Evolutionary conservation across 2,329 filamentous ascomycete species (phyloP).

Genomic region (Fonsecaea pedrosoi): DNA sequence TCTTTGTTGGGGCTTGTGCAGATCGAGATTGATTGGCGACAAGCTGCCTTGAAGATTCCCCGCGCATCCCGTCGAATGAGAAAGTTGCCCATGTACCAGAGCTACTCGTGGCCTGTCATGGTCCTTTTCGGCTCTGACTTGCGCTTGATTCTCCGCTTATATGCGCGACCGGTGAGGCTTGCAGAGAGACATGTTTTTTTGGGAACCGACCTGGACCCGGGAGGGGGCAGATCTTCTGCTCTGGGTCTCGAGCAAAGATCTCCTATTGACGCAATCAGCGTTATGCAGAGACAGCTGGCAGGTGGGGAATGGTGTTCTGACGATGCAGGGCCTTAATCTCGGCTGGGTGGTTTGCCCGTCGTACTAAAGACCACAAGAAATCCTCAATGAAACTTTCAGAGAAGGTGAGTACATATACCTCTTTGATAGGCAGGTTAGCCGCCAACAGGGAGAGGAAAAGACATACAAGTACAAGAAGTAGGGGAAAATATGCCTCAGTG

Average conservation of each 20-base stretch:
- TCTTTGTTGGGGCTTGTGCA: slow-evolving; percentile 30
- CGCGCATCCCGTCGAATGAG: slow-evolving; percentile 25
- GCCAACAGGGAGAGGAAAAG: slow-evolving; percentile 14
- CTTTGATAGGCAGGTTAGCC: slow-evolving; percentile 30
- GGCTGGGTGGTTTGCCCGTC: not conserved
- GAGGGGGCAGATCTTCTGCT: not conserved
- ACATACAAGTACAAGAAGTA: not conserved
- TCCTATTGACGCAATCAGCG: slow-evolving; percentile 29
- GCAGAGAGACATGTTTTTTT: slow-evolving; percentile 8
- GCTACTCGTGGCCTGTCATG: slow-evolving; percentile 20
- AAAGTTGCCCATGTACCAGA: slow-evolving; percentile 5
- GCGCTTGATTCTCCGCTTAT: slow-evolving; percentile 27
- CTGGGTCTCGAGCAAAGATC: slow-evolving; percentile 14
- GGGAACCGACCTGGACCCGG: not conserved
- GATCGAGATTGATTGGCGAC: slow-evolving; percentile 38
- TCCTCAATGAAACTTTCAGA: not conserved
- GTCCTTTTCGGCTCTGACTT: slow-evolving; percentile 20
- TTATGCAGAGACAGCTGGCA: slow-evolving; percentile 27
- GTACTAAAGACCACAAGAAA: slow-evolving; percentile 5
- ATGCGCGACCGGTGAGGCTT: slow-evolving; percentile 33
- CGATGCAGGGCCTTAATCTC: slow-evolving; percentile 17
- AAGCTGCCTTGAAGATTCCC: slow-evolving; percentile 19
- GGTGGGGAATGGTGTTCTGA: slow-evolving; percentile 31
- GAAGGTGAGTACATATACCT: not conserved
- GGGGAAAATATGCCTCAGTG: slow-evolving; percentile 5